Evolutionary conservation across 139 green algal genomes (phyloP).

Genomic region (Micromonas commoda): DNA sequence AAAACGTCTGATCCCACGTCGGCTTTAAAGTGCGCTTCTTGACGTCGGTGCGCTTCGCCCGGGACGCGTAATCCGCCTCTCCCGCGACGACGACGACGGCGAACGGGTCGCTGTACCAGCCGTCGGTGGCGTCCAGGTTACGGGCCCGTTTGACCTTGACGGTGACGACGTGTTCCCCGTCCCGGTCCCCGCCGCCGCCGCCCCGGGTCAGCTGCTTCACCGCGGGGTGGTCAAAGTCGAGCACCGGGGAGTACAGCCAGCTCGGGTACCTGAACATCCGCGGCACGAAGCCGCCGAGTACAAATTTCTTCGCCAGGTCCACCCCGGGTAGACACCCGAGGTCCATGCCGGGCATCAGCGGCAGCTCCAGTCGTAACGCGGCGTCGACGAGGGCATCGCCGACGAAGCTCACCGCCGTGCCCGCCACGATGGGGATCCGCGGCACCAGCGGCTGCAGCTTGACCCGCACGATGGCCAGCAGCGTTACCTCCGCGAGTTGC

Average conservation of each 20-base stretch:
- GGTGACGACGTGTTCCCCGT: background rate
- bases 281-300: no score
- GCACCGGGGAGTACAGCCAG: background rate
- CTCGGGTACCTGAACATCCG: background rate
- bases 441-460: background rate
- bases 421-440: constrained; percentile 2
- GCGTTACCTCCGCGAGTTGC: no score
- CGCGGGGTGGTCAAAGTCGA: background rate
- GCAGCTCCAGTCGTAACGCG: background rate
- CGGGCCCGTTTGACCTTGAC: background rate
- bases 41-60: background rate
- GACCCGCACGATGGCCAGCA: background rate
- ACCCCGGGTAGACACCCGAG: background rate
- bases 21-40: background rate
- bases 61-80: background rate
- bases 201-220: background rate
- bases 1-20: background rate
- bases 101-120: constrained; percentile 9
- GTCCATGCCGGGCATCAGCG: background rate
- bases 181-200: background rate
- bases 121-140: background rate
- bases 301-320: background rate
- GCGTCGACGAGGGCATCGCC: background rate
- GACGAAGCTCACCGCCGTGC: background rate
- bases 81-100: constrained; percentile 5